A percentile compares a stretch with the other conserved stretches of the same genome.
Conservation (phyloP, 2,329 filamentous ascomycete species). For the Penicillium fuscoglaucum region DNA sequence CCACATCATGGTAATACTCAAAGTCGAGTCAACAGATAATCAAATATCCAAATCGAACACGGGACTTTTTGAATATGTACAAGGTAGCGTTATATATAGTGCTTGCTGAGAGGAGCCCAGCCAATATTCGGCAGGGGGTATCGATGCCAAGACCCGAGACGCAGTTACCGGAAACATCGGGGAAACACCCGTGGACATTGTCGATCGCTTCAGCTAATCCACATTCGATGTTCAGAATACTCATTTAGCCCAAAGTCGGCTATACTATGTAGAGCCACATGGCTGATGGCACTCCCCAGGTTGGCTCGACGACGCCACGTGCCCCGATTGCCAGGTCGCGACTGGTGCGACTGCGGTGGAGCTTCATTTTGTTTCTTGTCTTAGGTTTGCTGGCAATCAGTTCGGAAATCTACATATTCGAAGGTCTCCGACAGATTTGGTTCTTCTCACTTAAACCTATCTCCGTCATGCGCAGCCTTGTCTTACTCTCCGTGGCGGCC, state of each 20-base stretch:
- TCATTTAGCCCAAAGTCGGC: neutral
- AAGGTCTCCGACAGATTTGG: neutral
- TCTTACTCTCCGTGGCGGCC: slow-evolving; percentile 9
- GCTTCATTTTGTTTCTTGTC: neutral
- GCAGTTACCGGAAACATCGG: neutral
- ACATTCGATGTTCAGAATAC: neutral
- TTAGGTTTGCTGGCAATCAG: neutral
- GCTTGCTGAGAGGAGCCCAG: neutral
- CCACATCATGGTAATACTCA: neutral
- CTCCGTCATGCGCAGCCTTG: slow-evolving; percentile 12
- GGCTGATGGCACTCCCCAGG: neutral
- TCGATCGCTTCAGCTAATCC: neutral
- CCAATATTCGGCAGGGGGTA: neutral
- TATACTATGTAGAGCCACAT: slow-evolving; percentile 1
- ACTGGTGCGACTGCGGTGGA: slow-evolving; percentile 2
- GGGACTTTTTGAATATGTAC: neutral
- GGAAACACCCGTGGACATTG: neutral
- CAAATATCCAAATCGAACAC: neutral
- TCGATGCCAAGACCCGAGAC: neutral
- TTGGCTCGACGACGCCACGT: slow-evolving; percentile 5
- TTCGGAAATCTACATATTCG: neutral
- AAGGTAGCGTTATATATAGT: neutral
- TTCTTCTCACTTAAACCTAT: neutral
- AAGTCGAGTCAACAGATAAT: neutral
- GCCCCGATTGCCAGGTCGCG: neutral